phyloP scores from a whole-genome alignment of 306 rosid genomes.

The Crotalaria pallida region DNA sequence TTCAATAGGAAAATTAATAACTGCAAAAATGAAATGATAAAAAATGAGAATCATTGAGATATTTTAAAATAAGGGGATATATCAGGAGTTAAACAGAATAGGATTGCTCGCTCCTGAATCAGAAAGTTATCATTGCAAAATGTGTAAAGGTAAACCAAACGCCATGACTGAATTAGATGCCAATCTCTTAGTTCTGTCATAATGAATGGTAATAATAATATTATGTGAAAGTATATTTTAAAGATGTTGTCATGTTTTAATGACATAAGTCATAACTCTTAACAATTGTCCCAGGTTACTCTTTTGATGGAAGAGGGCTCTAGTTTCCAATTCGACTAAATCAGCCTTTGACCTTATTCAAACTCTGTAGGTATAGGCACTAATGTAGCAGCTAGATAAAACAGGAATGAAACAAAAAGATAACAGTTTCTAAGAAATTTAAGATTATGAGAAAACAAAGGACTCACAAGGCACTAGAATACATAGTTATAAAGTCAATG shows the following conservation, averaged over 20 bases:
- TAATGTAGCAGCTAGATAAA: background rate
- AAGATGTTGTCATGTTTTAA: background rate
- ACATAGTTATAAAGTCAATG: background rate
- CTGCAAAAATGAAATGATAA: background rate
- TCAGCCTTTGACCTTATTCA: background rate
- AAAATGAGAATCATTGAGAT: conserved; percentile 1
- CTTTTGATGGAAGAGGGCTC: background rate
- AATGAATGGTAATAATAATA: background rate
- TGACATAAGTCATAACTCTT: background rate
- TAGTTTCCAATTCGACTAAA: conserved; percentile 9
- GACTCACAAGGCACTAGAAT: conserved; percentile 74
- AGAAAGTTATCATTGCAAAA: background rate
- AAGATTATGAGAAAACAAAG: conserved; percentile 8
- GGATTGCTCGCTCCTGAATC: background rate
- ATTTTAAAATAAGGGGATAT: background rate
- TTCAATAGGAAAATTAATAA: background rate
- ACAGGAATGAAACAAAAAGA: background rate
- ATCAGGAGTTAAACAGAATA: conserved; percentile 7
- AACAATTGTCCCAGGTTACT: background rate
- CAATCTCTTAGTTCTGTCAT: conserved; percentile 3
- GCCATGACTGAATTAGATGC: background rate
- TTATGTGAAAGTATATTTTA: background rate
- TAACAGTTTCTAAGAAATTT: background rate
- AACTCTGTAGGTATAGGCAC: background rate
- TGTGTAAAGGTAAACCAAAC: background rate